These are phyloP conservation scores for Aspergillus bridgeri DNA, from an alignment of 495 filamentous ascomycete genomes.

Conservation along the genomic window DNA sequence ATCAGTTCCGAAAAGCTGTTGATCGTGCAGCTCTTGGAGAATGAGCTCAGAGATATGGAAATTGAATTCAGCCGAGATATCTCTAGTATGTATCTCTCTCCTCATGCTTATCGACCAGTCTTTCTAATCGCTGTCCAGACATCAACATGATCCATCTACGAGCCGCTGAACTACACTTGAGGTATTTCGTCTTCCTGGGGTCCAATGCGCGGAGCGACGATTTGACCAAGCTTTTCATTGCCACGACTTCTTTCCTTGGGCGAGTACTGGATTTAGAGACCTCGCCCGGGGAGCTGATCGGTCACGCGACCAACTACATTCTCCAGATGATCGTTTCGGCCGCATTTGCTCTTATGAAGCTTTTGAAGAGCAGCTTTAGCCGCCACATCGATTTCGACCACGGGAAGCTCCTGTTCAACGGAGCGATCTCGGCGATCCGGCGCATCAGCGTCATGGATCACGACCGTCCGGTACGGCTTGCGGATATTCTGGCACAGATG, in stretches of 20 bases:
- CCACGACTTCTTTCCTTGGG: slow-evolving; percentile 53
- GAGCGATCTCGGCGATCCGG: slow-evolving; percentile 72
- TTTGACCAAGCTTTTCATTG: slow-evolving; percentile 65
- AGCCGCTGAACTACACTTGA: slow-evolving; percentile 43
- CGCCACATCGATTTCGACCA: slow-evolving; percentile 64
- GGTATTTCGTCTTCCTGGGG: slow-evolving; percentile 46
- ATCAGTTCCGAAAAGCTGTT: slow-evolving; percentile 69
- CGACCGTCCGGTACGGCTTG: slow-evolving; percentile 65
- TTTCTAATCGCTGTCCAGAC: slow-evolving; percentile 59
- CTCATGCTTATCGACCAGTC: slow-evolving; percentile 37
- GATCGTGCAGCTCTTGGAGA: slow-evolving; percentile 55
- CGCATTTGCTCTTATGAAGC: slow-evolving; percentile 80
- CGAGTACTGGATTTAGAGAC: slow-evolving; percentile 48
- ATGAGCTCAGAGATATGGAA: slow-evolving; percentile 53
- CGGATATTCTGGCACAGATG: slow-evolving; percentile 48
- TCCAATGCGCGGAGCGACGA: slow-evolving; percentile 62
- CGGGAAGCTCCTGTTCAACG: slow-evolving; percentile 73
- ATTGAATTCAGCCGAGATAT: slow-evolving; percentile 42
- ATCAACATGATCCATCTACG: slow-evolving; percentile 51
- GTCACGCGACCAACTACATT: slow-evolving; percentile 80
- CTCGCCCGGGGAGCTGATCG: slow-evolving; percentile 53
- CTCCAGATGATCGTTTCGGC: slow-evolving; percentile 91
- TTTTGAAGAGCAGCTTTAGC: slow-evolving; percentile 77
- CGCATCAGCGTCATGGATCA: slow-evolving; percentile 79
- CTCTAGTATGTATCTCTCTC: slow-evolving; percentile 44